Conservation (phyloP, 2,329 filamentous ascomycete genomes). For the Colletotrichum tropicale region DNA sequence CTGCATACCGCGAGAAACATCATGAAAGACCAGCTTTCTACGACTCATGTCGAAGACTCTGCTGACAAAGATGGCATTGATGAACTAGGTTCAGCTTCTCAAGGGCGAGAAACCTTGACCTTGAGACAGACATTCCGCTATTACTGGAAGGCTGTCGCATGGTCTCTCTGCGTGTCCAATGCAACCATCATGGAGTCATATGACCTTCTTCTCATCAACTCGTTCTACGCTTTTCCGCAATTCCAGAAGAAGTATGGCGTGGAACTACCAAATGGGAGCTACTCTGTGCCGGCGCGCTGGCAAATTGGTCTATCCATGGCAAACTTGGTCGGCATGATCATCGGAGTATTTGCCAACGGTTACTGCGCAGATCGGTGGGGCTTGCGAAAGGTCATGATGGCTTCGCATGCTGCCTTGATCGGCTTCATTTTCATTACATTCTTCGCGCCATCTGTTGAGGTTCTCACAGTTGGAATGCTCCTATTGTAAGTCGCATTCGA, state of each 20-base stretch:
- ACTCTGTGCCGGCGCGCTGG: constrained; percentile 44
- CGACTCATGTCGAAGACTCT: neutral
- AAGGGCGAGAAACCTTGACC: neutral
- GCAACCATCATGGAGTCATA: constrained; percentile 43
- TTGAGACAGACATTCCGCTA: neutral
- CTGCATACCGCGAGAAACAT: neutral
- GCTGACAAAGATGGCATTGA: neutral
- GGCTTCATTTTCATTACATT: constrained; percentile 52
- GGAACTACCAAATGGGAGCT: constrained; percentile 27
- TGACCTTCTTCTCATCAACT: constrained; percentile 31
- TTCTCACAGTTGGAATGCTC: constrained; percentile 47
- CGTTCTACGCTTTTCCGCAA: constrained; percentile 39
- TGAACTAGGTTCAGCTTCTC: neutral
- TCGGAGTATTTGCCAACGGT: constrained; percentile 42
- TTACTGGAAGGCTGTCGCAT: neutral
- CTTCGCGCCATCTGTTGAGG: constrained; percentile 46
- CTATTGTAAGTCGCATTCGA: constrained; percentile 37
- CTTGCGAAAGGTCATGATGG: constrained; percentile 46
- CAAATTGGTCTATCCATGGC: constrained; percentile 42
- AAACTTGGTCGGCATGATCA: constrained; percentile 27
- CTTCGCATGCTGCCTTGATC: constrained; percentile 39
- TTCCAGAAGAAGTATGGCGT: constrained; percentile 40
- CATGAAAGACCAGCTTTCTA: neutral
- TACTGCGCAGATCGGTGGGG: constrained; percentile 44
- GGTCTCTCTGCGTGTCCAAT: constrained; percentile 33